Percentiles rank a stretch among this genome's conserved stretches.
These are phyloP conservation scores for Curvularia verruculosa DNA, from an alignment of 2,329 filamentous ascomycete genomes.

Conservation along the genomic window DNA sequence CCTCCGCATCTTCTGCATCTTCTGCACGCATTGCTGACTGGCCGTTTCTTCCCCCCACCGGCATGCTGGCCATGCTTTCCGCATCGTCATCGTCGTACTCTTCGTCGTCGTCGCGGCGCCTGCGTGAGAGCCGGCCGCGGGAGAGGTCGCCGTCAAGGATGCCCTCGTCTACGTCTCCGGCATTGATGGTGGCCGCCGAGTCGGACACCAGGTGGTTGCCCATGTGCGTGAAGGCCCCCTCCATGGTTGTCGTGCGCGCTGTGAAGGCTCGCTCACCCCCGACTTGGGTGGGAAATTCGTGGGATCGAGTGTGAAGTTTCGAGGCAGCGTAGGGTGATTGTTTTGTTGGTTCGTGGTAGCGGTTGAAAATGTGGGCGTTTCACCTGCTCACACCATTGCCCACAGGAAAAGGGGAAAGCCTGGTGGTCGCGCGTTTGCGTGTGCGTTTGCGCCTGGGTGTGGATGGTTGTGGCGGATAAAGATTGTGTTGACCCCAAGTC, in stretches of 20 bases:
- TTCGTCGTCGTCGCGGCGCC: slow-evolving; percentile 84
- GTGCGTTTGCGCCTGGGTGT: slow-evolving; percentile 21
- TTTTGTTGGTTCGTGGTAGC: not conserved
- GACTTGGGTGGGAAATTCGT: slow-evolving; percentile 7
- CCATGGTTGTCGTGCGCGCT: slow-evolving; percentile 61
- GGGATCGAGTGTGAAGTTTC: slow-evolving; percentile 11
- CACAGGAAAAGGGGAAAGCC: slow-evolving; percentile 1
- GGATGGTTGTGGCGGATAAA: slow-evolving; percentile 27
- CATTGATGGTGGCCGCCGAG: slow-evolving; percentile 85
- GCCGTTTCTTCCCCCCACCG: slow-evolving; percentile 75
- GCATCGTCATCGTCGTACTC: slow-evolving; percentile 80
- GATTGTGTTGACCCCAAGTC: slow-evolving; percentile 15
- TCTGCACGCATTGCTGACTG: slow-evolving; percentile 61
- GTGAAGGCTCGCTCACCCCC: slow-evolving; percentile 7
- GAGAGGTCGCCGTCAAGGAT: slow-evolving; percentile 70
- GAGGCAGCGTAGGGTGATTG: slow-evolving; percentile 9
- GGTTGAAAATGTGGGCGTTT: slow-evolving; percentile 3
- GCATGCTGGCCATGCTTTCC: slow-evolving; percentile 78
- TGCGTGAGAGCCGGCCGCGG: slow-evolving; percentile 64
- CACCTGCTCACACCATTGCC: slow-evolving; percentile 37
- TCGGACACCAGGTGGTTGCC: slow-evolving; percentile 86
- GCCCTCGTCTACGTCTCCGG: slow-evolving; percentile 83
- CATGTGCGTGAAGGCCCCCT: slow-evolving; percentile 86
- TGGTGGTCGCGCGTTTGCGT: slow-evolving; percentile 20
- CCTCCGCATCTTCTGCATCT: slow-evolving; percentile 72